These are phyloP conservation scores for Paraphaeosphaeria sporulosa DNA, from an alignment of 2,329 filamentous ascomycete species.

Conservation along the genomic window DNA sequence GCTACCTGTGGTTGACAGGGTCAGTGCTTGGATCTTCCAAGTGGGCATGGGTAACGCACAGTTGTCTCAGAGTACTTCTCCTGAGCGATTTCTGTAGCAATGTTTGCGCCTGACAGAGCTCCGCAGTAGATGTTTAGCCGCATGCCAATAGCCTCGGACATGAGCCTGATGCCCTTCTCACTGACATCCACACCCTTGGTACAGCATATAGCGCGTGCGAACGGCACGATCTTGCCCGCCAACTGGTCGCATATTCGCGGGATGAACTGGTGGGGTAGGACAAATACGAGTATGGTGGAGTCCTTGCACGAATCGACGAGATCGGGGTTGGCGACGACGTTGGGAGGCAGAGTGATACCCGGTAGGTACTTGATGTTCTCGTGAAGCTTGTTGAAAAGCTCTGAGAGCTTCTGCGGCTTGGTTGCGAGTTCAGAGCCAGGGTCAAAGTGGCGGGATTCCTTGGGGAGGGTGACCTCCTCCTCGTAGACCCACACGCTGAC, in stretches of 20 bases:
- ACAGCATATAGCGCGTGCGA: constrained; percentile 91
- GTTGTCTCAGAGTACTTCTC: constrained; percentile 99
- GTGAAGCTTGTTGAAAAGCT: constrained; percentile 88
- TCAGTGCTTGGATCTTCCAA: background rate
- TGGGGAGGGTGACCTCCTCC: constrained; percentile 80
- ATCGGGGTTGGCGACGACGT: constrained; percentile 84
- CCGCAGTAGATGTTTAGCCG: constrained; percentile 95
- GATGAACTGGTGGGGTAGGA: constrained; percentile 96
- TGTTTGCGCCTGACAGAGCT: constrained; percentile 93
- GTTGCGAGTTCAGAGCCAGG: constrained; percentile 63
- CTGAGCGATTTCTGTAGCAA: constrained; percentile 90
- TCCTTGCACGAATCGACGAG: constrained; percentile 80
- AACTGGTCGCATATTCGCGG: constrained; percentile 83
- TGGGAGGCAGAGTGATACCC: constrained; percentile 80
- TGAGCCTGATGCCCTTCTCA: constrained; percentile 83
- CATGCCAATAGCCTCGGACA: constrained; percentile 93
- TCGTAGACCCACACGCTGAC: constrained; percentile 99
- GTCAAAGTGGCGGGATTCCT: constrained; percentile 77
- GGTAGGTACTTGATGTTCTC: constrained; percentile 99
- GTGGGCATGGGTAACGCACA: background rate
- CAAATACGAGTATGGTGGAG: constrained; percentile 92
- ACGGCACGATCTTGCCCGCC: constrained; percentile 87
- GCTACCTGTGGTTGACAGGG: constrained; percentile 63
- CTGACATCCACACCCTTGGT: constrained; percentile 98
- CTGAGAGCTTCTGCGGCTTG: constrained; percentile 83